Percentiles rank a stretch among this genome's conserved stretches.
These are phyloP conservation scores for Ceratobasidium sp. DNA, from an alignment of 1,284 basidiomycete genomes.

Conservation along the genomic window DNA sequence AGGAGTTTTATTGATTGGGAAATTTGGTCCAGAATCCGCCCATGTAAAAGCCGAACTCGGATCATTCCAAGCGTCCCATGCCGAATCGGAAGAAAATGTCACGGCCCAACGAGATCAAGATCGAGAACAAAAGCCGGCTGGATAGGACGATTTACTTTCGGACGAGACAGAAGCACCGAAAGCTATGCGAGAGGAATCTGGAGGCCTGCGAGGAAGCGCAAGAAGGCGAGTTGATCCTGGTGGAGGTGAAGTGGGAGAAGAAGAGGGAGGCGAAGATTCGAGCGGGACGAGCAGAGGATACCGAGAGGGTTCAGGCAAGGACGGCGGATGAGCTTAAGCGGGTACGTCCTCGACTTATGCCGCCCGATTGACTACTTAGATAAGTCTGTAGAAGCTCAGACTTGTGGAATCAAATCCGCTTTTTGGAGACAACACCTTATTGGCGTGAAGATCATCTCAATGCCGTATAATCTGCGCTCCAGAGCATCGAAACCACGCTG, in stretches of 20 bases:
- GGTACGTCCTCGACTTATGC: too few relatives aligned
- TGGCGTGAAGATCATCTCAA: too few relatives aligned
- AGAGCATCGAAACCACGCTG: too few relatives aligned
- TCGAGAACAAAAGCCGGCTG: constrained; percentile 80
- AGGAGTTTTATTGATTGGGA: background rate
- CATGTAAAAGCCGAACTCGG: constrained; percentile 69
- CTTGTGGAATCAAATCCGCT: too few relatives aligned
- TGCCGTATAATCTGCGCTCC: too few relatives aligned
- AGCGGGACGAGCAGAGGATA: too few relatives aligned
- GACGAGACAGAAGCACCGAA: constrained; percentile 55
- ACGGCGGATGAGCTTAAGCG: too few relatives aligned
- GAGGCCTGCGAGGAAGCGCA: constrained; percentile 36
- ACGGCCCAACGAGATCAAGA: constrained; percentile 65
- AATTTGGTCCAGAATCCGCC: constrained; percentile 66
- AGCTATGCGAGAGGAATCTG: constrained; percentile 35
- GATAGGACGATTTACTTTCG: constrained; percentile 65
- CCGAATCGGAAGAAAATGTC: constrained; percentile 67
- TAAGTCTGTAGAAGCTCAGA: too few relatives aligned
- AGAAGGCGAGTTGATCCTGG: constrained; percentile 50
- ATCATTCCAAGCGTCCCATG: constrained; percentile 69
- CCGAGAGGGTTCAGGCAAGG: constrained; percentile 27
- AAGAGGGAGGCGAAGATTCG: constrained; percentile 55
- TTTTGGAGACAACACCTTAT: too few relatives aligned
- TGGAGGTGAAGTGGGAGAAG: constrained; percentile 53
- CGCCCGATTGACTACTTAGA: too few relatives aligned